phyloP scores from a whole-genome alignment of 2,329 filamentous ascomycete genomes.

The Aspergillus sojae region DNA sequence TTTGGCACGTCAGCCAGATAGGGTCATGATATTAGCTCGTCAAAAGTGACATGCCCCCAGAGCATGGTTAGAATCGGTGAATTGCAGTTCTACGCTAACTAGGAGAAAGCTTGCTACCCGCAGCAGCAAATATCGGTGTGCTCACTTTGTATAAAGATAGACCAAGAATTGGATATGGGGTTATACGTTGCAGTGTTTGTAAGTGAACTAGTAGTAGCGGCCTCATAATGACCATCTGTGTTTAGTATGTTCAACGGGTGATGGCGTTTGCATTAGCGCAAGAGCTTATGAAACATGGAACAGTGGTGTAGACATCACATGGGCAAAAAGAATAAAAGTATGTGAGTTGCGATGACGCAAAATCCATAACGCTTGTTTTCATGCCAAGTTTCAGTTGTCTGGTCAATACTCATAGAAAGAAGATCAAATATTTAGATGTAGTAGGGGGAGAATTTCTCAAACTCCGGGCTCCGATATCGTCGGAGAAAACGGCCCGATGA shows the following conservation, averaged over 20 bases:
- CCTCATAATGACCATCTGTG: no score
- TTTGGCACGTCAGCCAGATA: not conserved
- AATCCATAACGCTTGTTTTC: not conserved
- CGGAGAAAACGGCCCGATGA: slow-evolving; percentile 8
- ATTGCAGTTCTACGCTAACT: not conserved
- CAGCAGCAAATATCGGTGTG: not conserved
- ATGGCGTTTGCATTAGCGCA: not conserved
- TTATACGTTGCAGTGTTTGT: no score
- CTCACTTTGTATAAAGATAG: not conserved
- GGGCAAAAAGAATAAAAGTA: not conserved
- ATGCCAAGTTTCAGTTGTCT: not conserved
- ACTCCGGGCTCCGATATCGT: slow-evolving; percentile 13
- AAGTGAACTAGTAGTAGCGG: no score
- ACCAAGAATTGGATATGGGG: not conserved
- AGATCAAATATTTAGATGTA: not conserved
- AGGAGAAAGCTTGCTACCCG: not conserved
- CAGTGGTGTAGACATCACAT: not conserved
- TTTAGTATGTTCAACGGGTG: not conserved
- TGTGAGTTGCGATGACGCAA: not conserved
- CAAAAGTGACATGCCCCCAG: not conserved
- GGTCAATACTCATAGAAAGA: not conserved
- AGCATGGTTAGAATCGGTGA: not conserved
- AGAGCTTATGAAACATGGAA: not conserved
- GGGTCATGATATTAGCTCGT: not conserved
- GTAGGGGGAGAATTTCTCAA: not conserved